Conservation (phyloP, 495 filamentous ascomycete species). For the Letharia columbiana region DNA sequence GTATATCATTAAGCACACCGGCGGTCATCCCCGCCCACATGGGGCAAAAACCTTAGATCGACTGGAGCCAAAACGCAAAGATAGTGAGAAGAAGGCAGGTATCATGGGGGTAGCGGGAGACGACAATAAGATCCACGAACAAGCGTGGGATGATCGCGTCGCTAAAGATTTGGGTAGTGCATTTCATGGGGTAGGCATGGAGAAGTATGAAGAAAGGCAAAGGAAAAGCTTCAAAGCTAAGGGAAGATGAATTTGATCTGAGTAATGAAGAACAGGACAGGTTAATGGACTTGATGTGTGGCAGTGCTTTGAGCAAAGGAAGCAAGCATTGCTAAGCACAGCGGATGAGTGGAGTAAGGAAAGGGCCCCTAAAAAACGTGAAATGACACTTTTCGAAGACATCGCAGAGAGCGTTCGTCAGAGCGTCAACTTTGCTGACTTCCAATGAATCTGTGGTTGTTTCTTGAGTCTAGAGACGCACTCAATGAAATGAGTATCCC, state of each 20-base stretch:
- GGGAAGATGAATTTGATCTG: constrained; percentile 24
- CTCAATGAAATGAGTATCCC: too few relatives aligned
- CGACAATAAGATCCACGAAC: background rate
- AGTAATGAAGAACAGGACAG: constrained; percentile 10
- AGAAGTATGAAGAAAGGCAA: constrained; percentile 29
- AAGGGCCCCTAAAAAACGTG: background rate
- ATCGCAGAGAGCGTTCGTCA: background rate
- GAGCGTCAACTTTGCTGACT: background rate
- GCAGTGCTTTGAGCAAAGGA: constrained; percentile 13
- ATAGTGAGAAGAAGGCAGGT: constrained; percentile 11
- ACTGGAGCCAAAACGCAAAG: background rate
- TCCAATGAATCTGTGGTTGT: background rate
- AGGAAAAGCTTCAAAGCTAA: constrained; percentile 29
- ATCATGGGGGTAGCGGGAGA: constrained; percentile 14
- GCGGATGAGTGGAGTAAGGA: background rate
- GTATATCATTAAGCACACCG: constrained; percentile 22
- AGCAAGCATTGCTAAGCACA: constrained; percentile 15
- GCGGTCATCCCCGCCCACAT: constrained; percentile 16
- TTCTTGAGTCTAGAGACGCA: background rate
- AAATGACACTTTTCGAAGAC: background rate
- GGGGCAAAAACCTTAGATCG: constrained; percentile 17
- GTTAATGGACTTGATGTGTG: constrained; percentile 2
- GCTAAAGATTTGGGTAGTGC: constrained; percentile 32
- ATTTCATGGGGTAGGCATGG: constrained; percentile 29
- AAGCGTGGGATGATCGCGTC: constrained; percentile 27